Conservation (phyloP, 371 early-diverging fungal species). For the Lichtheimia hyalospora region DNA sequence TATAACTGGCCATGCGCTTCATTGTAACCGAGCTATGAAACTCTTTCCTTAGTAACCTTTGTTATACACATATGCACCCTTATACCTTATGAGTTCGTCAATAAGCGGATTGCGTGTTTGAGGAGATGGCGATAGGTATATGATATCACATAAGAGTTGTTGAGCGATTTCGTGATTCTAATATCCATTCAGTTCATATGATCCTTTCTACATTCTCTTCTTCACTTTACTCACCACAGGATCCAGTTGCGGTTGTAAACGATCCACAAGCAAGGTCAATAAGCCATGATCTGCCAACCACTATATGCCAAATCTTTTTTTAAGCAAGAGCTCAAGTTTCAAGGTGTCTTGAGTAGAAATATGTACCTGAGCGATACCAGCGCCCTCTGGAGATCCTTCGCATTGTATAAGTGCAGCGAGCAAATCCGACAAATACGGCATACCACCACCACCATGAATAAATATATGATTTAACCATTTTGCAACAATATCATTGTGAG, state of each 20-base stretch:
- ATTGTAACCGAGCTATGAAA: slow-evolving; percentile 7
- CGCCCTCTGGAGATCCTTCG: slow-evolving; percentile 12
- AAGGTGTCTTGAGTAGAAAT: not conserved
- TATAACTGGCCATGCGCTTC: slow-evolving; percentile 15
- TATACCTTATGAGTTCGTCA: slow-evolving; percentile 11
- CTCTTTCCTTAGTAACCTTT: not conserved
- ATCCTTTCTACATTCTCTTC: not conserved
- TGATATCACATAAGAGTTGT: slow-evolving; percentile 19
- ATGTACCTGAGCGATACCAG: slow-evolving; percentile 16
- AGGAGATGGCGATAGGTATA: slow-evolving; percentile 2
- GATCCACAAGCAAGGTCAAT: slow-evolving; percentile 15
- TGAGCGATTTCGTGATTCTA: slow-evolving; percentile 21
- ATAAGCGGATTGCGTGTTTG: slow-evolving; percentile 5
- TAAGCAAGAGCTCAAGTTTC: not conserved
- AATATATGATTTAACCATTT: slow-evolving; percentile 27
- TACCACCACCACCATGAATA: slow-evolving; percentile 3
- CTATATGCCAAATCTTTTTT: not conserved
- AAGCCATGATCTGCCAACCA: slow-evolving; percentile 23
- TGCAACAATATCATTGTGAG: slow-evolving; percentile 10
- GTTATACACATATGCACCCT: not conserved
- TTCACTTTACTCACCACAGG: slow-evolving; percentile 10
- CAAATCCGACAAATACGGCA: slow-evolving; percentile 18
- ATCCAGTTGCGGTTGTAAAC: slow-evolving; percentile 12
- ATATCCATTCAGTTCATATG: not conserved
- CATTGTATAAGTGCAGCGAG: slow-evolving; percentile 15